Evolutionary conservation across 768 basidiomycete genomes (phyloP), one percentile per base, ranked within the genome.

Genomic region (Mrakia gelida): DNA sequence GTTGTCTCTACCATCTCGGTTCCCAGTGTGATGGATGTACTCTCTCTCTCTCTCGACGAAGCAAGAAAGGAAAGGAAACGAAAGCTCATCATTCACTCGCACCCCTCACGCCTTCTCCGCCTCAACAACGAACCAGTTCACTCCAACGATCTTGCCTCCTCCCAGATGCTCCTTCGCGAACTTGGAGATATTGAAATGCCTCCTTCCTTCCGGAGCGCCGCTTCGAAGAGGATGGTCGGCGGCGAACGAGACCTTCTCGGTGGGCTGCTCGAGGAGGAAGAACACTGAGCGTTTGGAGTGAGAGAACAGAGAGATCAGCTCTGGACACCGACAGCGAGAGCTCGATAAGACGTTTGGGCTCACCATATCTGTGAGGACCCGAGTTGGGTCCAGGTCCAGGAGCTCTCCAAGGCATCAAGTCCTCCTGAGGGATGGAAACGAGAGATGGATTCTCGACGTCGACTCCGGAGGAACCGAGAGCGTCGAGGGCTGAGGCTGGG

Each of bases 361-460:
- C 54, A 77, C 76, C 76, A 52, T 77, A 77, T n/a, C 70, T 18
- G n/a, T 77, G 76, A 11, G 16, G 16, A 1, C 76, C 76, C n/a
- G 52, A 72, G 26, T 67, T 67, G 34, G 62, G 71, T 26, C 76
- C 76, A 16, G 76, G 76, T 1, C 59, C 54, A n/a, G 76, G 76
- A 23, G 70, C 76, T 3, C 38, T 21, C 76, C 76, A 77, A 9
- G 70, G 76, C 76, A 77, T 77, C 28, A 72, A 38, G 23, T 77
- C 71, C 45, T 77, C 70, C 16, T 49, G 11, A 10, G 76, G 76
- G 21, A 77, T 18, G 6, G 49, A 15, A 8, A 77, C 71, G 26
- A 77, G 41, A 26, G 71, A 72, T 10, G 56, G 38, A 16, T 59
- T 26, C 38, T 61, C 38, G 13, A 15, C 41, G 21, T 62, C 76